Base-by-base conservation (phyloP, 305 asterid species). In the Andrographis paniculata region DNA sequence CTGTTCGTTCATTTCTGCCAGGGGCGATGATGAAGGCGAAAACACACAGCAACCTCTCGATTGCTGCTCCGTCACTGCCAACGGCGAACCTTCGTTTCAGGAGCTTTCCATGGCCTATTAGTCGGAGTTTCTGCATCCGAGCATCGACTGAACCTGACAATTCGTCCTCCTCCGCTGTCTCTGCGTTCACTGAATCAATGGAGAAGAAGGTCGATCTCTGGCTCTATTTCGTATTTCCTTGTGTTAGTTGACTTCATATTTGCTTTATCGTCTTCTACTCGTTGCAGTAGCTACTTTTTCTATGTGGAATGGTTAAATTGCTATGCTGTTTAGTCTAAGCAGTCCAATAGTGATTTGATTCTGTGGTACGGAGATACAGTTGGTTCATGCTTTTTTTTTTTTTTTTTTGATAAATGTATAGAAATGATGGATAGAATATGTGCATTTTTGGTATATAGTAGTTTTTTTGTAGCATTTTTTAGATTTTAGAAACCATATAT, bases 101-200 rank as follows among this genome's bases (percentile, higher is more conserved):
- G 37, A 39, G 55, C 42, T 44, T 52, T 40, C 48, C 53, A 50
- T 59, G 62, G 33, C 64, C 74, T 48, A 18, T 58, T 42, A 75
- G 53, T 14, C 80, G 88, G 68, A 45, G 14, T 69, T 71, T 79
- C 50, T 69, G 77, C 72, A 40, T 55, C 65, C 76, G 75, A 45
- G 87, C 87, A 11, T 58, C 83, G 5, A 30, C 55, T 4, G 71
- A 68, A 30, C 41, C 63, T 31, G 73, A 59, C 9, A 76, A 52
- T 48, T 38, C 66, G 14, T 52, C 82, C 56, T 60, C 83, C 10
- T 42, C 78, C 57, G 81, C 63, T n/a, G n/a, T n/a, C 58, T 51
- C 82, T 50, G 77, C 80, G 33, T 53, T 84, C 56, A 84, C 84
- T 73, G 83, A 73, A 48, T 69, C 89, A 3, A 88, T 88, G 97